Evolutionary conservation across 108 stramenopile genomes (phyloP).

Genomic region (Nitzschia putrida): DNA sequence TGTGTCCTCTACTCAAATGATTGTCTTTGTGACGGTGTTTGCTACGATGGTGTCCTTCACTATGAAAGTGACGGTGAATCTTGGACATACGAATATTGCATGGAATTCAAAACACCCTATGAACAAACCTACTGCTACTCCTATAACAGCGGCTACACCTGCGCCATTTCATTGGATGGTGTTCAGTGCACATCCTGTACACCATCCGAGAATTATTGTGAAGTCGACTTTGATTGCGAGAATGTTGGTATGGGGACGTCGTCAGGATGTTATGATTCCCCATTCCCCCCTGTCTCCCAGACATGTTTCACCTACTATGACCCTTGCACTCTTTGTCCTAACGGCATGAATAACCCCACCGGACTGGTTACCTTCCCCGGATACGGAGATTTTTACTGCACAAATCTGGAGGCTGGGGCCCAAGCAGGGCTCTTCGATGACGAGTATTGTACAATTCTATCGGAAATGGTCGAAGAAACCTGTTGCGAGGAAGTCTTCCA

Average conservation of each 20-base stretch:
- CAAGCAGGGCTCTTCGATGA: not conserved
- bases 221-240: constrained; percentile 11
- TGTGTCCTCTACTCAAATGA: no score
- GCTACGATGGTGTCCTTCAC: not conserved
- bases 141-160: not conserved
- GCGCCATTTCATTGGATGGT: not conserved
- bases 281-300: not conserved
- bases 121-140: constrained; percentile 5
- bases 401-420: not conserved
- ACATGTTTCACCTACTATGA: not conserved
- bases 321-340: constrained; percentile 1
- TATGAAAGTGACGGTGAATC: not conserved
- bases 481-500: not conserved
- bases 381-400: constrained; percentile 7
- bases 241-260: constrained; percentile 1
- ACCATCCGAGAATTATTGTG: not conserved
- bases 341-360: not conserved
- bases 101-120: constrained; percentile 1
- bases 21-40: not conserved
- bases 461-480: not conserved
- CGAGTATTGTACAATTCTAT: not conserved
- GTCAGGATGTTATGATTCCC: not conserved
- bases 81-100: constrained; percentile 1
- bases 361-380: constrained; percentile 1
- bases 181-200: constrained; percentile 1